These are phyloP conservation scores for Aspergillaceae sp. DNA, from an alignment of 2,329 filamentous ascomycete species.

Conservation along the genomic window DNA sequence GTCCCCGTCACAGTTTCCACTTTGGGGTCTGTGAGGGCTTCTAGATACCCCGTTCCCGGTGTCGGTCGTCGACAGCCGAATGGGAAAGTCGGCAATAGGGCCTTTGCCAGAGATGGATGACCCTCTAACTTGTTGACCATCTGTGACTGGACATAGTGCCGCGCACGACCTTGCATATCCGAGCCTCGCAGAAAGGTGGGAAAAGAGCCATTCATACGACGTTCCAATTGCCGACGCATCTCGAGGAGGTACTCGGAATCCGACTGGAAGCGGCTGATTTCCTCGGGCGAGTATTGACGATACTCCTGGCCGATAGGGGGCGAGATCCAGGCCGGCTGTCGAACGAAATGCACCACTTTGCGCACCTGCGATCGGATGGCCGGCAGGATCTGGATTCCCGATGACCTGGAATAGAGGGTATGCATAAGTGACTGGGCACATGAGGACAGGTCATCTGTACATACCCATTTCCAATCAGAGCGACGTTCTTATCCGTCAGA, in stretches of 20 bases:
- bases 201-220: no score
- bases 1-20: constrained; percentile 35
- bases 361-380: constrained; percentile 7
- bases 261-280: constrained; percentile 10
- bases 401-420: constrained; percentile 1
- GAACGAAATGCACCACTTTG: constrained; percentile 14
- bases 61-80: constrained; percentile 36
- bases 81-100: constrained; percentile 39
- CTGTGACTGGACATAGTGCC: neutral
- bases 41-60: constrained; percentile 36
- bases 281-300: constrained; percentile 8
- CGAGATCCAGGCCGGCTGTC: constrained; percentile 16
- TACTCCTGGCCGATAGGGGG: constrained; percentile 5
- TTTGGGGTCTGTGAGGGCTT: constrained; percentile 36
- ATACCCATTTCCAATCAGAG: constrained; percentile 19
- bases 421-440: no score
- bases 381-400: constrained; percentile 18
- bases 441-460: no score
- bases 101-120: constrained; percentile 31
- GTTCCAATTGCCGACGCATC: no score
- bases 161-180: no score
- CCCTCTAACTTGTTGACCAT: constrained; percentile 33
- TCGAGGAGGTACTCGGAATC: constrained; percentile 5
- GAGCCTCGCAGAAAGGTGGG: no score
- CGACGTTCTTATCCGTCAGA: constrained; percentile 14